Percentiles rank a stretch among this genome's conserved stretches.
phyloP scores from a whole-genome alignment of 768 basidiomycete species.

The Porphyrellus cyaneotinctus region DNA sequence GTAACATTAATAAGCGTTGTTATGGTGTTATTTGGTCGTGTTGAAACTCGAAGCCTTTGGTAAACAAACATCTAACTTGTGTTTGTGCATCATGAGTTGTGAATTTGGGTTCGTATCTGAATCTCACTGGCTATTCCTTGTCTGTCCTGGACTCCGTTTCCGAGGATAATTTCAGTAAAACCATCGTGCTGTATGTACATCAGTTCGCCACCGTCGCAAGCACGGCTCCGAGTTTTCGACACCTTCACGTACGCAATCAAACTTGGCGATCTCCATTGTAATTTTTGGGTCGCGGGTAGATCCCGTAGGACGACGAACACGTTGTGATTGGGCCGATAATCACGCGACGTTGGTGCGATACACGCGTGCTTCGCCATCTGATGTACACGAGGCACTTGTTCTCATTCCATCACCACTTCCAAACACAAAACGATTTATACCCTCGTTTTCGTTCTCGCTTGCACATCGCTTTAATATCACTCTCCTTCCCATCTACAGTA shows the following conservation, averaged over 20 bases:
- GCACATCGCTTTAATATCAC: slow-evolving; percentile 13
- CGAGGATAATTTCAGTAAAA: too few relatives aligned
- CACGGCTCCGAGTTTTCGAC: not conserved
- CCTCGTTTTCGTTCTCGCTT: not conserved
- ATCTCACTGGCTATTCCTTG: too few relatives aligned
- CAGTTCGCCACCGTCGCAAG: not conserved
- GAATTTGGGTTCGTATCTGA: too few relatives aligned
- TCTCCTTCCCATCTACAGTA: too few relatives aligned
- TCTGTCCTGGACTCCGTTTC: too few relatives aligned
- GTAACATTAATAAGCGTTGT: slow-evolving; percentile 15
- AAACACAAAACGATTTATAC: slow-evolving; percentile 7
- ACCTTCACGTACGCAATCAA: too few relatives aligned
- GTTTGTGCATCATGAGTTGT: too few relatives aligned
- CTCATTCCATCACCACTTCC: slow-evolving; percentile 12
- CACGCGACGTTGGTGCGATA: slow-evolving; percentile 2
- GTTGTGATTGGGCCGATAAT: slow-evolving; percentile 2
- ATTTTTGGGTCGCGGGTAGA: too few relatives aligned
- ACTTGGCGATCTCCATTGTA: too few relatives aligned
- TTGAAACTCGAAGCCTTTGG: slow-evolving; percentile 21
- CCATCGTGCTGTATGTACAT: too few relatives aligned
- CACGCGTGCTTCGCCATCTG: slow-evolving; percentile 16
- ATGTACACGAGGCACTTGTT: slow-evolving; percentile 17
- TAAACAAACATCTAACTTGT: slow-evolving; percentile 23
- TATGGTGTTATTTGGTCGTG: slow-evolving; percentile 22
- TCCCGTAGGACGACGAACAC: slow-evolving; percentile 2